Conservation (phyloP, 805 yeast genomes). For the Metschnikowia drakensbergensis region DNA sequence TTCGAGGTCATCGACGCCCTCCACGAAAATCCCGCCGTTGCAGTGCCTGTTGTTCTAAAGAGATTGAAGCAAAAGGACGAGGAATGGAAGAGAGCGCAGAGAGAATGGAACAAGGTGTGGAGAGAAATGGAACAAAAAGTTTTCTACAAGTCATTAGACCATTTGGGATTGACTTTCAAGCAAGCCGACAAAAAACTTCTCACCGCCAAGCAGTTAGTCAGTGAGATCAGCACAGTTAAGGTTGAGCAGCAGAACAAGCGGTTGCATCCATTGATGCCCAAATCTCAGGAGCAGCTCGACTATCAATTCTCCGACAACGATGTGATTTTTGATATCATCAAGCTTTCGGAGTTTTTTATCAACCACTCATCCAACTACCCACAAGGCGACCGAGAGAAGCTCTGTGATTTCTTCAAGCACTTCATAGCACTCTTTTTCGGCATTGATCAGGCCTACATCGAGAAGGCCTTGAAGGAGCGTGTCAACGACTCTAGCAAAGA, state of each 20-base stretch:
- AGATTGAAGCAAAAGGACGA: constrained; percentile 96
- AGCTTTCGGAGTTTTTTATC: constrained; percentile 63
- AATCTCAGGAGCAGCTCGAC: constrained; percentile 70
- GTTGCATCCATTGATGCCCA: constrained; percentile 79
- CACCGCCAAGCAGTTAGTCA: constrained; percentile 83
- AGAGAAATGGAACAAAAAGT: constrained; percentile 96
- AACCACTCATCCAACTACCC: constrained; percentile 72
- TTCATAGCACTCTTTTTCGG: constrained; percentile 73
- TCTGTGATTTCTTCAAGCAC: constrained; percentile 64
- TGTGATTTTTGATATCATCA: constrained; percentile 69
- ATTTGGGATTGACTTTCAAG: constrained; percentile 91
- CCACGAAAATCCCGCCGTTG: constrained; percentile 91
- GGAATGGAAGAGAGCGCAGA: constrained; percentile 96
- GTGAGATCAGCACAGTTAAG: constrained; percentile 89
- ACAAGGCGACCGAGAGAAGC: constrained; percentile 70
- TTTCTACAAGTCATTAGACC: constrained; percentile 89
- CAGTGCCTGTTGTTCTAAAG: constrained; percentile 88
- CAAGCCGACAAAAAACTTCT: constrained; percentile 92
- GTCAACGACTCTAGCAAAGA: constrained; percentile 19
- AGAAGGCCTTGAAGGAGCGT: constrained; percentile 31
- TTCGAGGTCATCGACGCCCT: constrained; percentile 94
- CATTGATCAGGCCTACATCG: constrained; percentile 47
- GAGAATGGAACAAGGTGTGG: constrained; percentile 99
- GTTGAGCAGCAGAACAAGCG: constrained; percentile 87
- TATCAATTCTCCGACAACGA: constrained; percentile 63